Evolutionary conservation across 2,329 filamentous ascomycete species (phyloP).

Genomic region (Ceratocystis colombiana): DNA sequence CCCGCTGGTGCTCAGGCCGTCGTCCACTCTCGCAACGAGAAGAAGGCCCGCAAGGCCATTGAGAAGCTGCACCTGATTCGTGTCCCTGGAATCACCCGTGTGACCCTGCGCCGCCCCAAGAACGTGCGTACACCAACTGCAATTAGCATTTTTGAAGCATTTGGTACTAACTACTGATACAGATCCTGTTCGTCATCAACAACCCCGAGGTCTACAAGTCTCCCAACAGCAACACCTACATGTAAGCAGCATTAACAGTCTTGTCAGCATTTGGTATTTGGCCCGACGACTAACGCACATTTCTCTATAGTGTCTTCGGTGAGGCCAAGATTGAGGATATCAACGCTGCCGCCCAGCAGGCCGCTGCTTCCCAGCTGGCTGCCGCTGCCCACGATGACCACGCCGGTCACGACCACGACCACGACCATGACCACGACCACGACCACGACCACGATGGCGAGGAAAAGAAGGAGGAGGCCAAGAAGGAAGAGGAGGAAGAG

Average conservation of each 20-base stretch:
- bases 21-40: slow-evolving; percentile 98
- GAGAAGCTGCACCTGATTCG: slow-evolving; percentile 96
- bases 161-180: slow-evolving; percentile 12
- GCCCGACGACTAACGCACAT: no score
- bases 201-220: slow-evolving; percentile 99
- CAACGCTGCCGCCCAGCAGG: slow-evolving; percentile 94
- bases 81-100: slow-evolving; percentile 92
- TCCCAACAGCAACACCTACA: slow-evolving; percentile 98
- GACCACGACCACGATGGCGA: slow-evolving; percentile 58
- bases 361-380: slow-evolving; percentile 89
- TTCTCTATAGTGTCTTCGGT: slow-evolving; percentile 74
- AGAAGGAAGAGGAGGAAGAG: slow-evolving; percentile 79
- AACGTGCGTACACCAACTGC: slow-evolving; percentile 59
- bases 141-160: not conserved
- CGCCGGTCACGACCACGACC: slow-evolving; percentile 58
- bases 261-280: no score
- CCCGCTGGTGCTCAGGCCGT: slow-evolving; percentile 80
- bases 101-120: slow-evolving; percentile 96
- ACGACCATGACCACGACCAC: slow-evolving; percentile 53
- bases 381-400: slow-evolving; percentile 53
- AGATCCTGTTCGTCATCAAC: slow-evolving; percentile 99
- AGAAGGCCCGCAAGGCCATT: slow-evolving; percentile 99
- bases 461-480: slow-evolving; percentile 79
- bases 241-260: slow-evolving; percentile 51
- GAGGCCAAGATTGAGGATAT: slow-evolving; percentile 99